phyloP scores from a whole-genome alignment of 2,329 filamentous ascomycete species.

The Alternaria incomplexa region DNA sequence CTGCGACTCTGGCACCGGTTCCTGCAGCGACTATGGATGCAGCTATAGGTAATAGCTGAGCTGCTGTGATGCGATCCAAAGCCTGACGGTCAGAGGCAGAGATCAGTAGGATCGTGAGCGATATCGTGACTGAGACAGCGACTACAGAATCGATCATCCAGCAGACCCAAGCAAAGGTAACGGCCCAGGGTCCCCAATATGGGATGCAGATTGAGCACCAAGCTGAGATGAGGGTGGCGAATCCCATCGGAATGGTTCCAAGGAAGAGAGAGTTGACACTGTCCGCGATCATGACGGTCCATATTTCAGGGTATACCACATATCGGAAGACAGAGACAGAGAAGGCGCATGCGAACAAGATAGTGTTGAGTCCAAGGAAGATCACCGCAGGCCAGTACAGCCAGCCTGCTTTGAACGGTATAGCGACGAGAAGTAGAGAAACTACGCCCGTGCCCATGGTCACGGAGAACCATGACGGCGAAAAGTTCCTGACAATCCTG shows the following conservation, averaged over 20 bases:
- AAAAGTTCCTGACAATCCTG: constrained; percentile 46
- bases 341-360: constrained; percentile 63
- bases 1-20: constrained; percentile 68
- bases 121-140: constrained; percentile 51
- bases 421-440: constrained; percentile 65
- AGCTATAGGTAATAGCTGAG: constrained; percentile 70
- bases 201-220: constrained; percentile 65
- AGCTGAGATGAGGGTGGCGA: constrained; percentile 72
- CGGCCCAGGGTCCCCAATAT: constrained; percentile 65
- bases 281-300: constrained; percentile 68
- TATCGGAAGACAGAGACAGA: constrained; percentile 66
- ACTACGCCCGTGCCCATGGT: constrained; percentile 72
- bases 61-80: constrained; percentile 63
- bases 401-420: constrained; percentile 66
- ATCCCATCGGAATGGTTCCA: constrained; percentile 70
- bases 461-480: constrained; percentile 46
- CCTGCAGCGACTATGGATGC: constrained; percentile 70
- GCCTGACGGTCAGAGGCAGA: constrained; percentile 45
- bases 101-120: constrained; percentile 62
- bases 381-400: constrained; percentile 65
- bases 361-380: constrained; percentile 66
- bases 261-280: constrained; percentile 72
- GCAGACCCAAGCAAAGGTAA: constrained; percentile 54
- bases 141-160: constrained; percentile 59
- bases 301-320: constrained; percentile 69